Percentiles rank a stretch among this genome's conserved stretches.
phyloP scores from a whole-genome alignment of 768 basidiomycete species.

The Imleria badia region DNA sequence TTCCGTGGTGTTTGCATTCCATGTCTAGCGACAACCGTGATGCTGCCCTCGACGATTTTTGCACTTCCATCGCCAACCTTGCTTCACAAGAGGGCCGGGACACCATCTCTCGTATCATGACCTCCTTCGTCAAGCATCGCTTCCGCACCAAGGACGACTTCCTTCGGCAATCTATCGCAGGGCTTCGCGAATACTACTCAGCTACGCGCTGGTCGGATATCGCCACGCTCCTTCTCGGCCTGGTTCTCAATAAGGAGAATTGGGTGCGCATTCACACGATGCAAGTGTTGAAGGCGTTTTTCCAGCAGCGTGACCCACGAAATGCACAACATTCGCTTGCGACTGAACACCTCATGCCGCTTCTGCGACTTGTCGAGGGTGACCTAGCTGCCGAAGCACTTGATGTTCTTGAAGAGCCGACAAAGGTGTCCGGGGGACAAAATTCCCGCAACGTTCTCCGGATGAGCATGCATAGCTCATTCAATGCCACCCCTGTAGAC shows the following conservation, averaged over 20 bases:
- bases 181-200: slow-evolving; percentile 83
- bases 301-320: slow-evolving; percentile 81
- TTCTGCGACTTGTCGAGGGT: slow-evolving; percentile 84
- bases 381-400: slow-evolving; percentile 83
- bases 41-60: slow-evolving; percentile 63
- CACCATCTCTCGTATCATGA: slow-evolving; percentile 88
- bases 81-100: slow-evolving; percentile 71
- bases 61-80: slow-evolving; percentile 66
- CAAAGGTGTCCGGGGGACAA: slow-evolving; percentile 72
- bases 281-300: slow-evolving; percentile 86
- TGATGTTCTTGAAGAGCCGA: slow-evolving; percentile 92
- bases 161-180: slow-evolving; percentile 81
- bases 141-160: slow-evolving; percentile 95
- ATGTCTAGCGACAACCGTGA: slow-evolving; percentile 66
- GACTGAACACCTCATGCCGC: slow-evolving; percentile 87
- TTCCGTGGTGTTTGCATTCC: slow-evolving; percentile 88
- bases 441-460: slow-evolving; percentile 84
- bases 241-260: slow-evolving; percentile 77
- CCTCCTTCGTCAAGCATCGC: slow-evolving; percentile 79
- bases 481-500: slow-evolving; percentile 46
- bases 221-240: slow-evolving; percentile 80
- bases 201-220: slow-evolving; percentile 75
- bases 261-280: slow-evolving; percentile 83
- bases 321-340: slow-evolving; percentile 72
- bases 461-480: slow-evolving; percentile 79